These are phyloP conservation scores for Penicillium sp. DNA, from an alignment of 2,329 filamentous ascomycete genomes.

Conservation along the genomic window DNA sequence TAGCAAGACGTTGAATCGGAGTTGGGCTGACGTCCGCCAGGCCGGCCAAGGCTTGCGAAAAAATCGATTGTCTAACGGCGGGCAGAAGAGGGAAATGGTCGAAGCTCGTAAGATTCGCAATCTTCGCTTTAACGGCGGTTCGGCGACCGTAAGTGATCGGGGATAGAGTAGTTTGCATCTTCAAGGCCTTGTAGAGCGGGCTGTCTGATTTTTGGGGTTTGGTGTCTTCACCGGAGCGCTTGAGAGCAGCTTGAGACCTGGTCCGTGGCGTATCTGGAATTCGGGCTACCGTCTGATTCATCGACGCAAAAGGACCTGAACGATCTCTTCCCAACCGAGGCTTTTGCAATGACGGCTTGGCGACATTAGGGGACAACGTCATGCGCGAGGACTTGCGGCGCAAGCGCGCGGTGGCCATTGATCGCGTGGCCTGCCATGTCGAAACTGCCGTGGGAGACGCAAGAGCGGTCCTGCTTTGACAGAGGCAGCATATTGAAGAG, in stretches of 20 bases:
- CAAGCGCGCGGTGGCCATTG: constrained; percentile 28
- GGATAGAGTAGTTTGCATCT: constrained; percentile 81
- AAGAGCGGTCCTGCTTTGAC: constrained; percentile 24
- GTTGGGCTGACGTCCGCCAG: constrained; percentile 74
- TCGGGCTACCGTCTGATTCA: constrained; percentile 51
- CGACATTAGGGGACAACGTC: constrained; percentile 34
- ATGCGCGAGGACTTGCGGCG: constrained; percentile 36
- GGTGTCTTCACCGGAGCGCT: constrained; percentile 35
- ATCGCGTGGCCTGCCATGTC: constrained; percentile 29
- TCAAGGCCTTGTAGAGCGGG: constrained; percentile 69
- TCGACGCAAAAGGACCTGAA: constrained; percentile 53
- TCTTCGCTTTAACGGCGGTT: constrained; percentile 54
- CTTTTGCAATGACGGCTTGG: constrained; percentile 27
- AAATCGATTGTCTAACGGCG: constrained; percentile 62
- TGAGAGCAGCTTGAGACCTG: constrained; percentile 40
- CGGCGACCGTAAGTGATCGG: constrained; percentile 69
- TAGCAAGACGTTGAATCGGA: constrained; percentile 80
- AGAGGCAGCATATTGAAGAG: constrained; percentile 31
- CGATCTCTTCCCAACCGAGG: constrained; percentile 39
- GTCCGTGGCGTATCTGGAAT: constrained; percentile 39
- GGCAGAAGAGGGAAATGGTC: constrained; percentile 73
- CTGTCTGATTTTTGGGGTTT: constrained; percentile 43
- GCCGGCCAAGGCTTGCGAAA: constrained; percentile 65
- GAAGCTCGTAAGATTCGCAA: constrained; percentile 67
- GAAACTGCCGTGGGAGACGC: constrained; percentile 11